Base-by-base conservation (phyloP, 2,329 filamentous ascomycete species). In the Endoconidiophora laricicola region DNA sequence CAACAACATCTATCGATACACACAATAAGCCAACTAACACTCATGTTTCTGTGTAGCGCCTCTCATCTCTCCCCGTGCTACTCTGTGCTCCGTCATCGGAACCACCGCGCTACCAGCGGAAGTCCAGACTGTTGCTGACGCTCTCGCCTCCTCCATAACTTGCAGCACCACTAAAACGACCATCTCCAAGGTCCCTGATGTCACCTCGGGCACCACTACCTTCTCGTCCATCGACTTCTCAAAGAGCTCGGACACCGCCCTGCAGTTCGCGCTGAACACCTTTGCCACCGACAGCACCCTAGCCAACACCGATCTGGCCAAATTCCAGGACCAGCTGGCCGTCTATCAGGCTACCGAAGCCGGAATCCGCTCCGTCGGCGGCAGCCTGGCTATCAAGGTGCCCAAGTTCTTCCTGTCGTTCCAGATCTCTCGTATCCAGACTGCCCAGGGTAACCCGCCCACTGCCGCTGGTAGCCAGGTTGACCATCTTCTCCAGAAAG, bases 391-490 rank as follows among this genome's bases (percentile, higher is more conserved):
- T 2, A 72, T 79, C 62, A 78, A 79, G 61, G 71, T 73, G 4
- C 76, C 76, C 54, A 79, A 79, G 61, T 79, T 79, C 69, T 79
- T 79, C 60, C 59, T 79, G 40, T 63, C 69, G 53, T 72, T 77
- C 60, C 76, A 79, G 61, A 67, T 78, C 33, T 69, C 70, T 39
- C 65, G 75, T 20, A 78, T 79, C 55, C 66, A 74, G 61, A 75
- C 73, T 0, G 76, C 76, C 0, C 72, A 78, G 62, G 75, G 76
- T 0, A 71, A 69, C 47, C 60, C 68, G 40, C 74, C 73, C 1
- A 63, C 66, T 0, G 69, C 63, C n/a, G 61, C 75, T 0, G 72
- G 69, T 6, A 61, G 65, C 57, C 70, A 72, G 59, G 73, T 79
- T 7, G 69, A 76, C 48, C 74, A 79, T 59, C 62, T 78, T 52